Evolutionary conservation across 129 eudicot species (phyloP).

Genomic region (Chrysanthemum seticuspe): DNA sequence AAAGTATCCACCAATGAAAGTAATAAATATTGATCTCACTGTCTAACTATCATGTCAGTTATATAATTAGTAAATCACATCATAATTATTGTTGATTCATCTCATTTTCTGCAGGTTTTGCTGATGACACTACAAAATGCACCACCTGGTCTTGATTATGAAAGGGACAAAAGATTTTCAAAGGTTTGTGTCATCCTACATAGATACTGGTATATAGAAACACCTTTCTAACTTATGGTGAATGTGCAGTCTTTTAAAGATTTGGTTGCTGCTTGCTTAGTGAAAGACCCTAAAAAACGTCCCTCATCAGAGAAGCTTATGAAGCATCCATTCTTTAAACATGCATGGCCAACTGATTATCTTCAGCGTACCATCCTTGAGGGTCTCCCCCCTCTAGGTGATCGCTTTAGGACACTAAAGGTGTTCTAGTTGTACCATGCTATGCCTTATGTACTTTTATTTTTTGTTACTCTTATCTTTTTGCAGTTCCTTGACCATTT

Average conservation of each 20-base stretch:
- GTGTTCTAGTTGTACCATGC: conserved; percentile 37
- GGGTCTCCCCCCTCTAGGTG: conserved; percentile 79
- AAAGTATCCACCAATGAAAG: conserved; percentile 99
- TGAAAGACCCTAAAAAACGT: conserved; percentile 93
- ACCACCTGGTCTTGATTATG: conserved; percentile 97
- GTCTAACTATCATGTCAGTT: neutral
- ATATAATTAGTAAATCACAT: neutral
- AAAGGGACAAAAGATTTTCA: conserved; percentile 87
- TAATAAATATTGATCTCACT: conserved; percentile 21
- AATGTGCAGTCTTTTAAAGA: conserved; percentile 80
- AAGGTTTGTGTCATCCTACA: conserved; percentile 52
- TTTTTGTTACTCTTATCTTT: neutral
- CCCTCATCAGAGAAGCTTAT: conserved; percentile 90
- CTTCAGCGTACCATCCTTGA: conserved; percentile 63
- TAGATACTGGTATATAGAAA: neutral
- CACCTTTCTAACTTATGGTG: conserved; percentile 6
- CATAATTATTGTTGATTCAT: conserved; percentile 6
- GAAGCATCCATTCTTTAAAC: conserved; percentile 85
- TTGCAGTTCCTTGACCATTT: conserved; percentile 4
- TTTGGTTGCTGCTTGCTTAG: conserved; percentile 95
- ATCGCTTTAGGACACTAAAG: conserved; percentile 85
- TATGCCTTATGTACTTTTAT: neutral
- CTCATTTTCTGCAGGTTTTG: conserved; percentile 54
- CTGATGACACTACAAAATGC: conserved; percentile 97
- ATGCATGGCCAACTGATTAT: conserved; percentile 67